phyloP scores from a whole-genome alignment of 257 asterid species.

The Lithospermum erythrorhizon region DNA sequence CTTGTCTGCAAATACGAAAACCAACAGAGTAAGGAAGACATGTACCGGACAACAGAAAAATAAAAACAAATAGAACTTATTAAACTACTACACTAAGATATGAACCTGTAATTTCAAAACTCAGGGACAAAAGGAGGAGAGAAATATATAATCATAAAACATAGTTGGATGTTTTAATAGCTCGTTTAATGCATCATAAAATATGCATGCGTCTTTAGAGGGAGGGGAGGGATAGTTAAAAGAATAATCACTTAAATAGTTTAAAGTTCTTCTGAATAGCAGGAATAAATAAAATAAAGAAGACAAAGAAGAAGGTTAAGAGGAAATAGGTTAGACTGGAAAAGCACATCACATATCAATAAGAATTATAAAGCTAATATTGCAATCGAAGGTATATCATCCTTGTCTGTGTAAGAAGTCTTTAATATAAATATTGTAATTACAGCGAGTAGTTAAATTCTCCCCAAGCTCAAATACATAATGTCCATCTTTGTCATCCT shows the following conservation, averaged over 20 bases:
- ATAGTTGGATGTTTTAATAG: background rate
- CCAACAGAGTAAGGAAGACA: conserved; percentile 14
- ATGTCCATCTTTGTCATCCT: conserved; percentile 54
- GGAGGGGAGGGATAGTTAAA: too few species aligned
- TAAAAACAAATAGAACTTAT: background rate
- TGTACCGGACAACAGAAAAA: background rate
- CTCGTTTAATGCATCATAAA: too few species aligned
- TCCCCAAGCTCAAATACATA: conserved; percentile 51
- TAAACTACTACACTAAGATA: background rate
- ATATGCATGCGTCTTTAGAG: too few species aligned
- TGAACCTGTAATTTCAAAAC: background rate
- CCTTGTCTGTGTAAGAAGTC: background rate
- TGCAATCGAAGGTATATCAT: too few species aligned
- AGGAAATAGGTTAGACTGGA: too few species aligned
- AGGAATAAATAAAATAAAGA: too few species aligned
- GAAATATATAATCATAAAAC: background rate
- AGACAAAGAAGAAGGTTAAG: too few species aligned
- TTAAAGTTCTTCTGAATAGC: too few species aligned
- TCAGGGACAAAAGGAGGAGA: background rate
- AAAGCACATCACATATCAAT: background rate
- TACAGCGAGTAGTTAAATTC: conserved; percentile 53
- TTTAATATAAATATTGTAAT: conserved; percentile 21
- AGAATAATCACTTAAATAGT: too few species aligned
- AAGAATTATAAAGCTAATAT: background rate
- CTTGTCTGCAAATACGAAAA: conserved; percentile 34